These are phyloP conservation scores for Tricholoma flavovirens DNA, from an alignment of 768 basidiomycete genomes.

Conservation along the genomic window DNA sequence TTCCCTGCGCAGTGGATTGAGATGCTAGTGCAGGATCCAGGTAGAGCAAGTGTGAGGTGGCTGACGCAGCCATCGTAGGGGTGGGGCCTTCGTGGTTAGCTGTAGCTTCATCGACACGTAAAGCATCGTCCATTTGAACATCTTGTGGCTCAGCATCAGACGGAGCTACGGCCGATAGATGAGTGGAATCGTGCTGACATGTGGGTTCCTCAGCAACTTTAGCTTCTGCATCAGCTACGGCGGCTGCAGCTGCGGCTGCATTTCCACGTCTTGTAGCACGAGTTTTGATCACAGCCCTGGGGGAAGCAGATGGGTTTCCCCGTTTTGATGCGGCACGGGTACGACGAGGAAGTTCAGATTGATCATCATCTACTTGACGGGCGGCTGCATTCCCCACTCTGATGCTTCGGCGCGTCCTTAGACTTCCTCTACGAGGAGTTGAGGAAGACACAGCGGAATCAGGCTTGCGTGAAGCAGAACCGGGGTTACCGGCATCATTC, in stretches of 20 bases:
- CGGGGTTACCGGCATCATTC: not conserved
- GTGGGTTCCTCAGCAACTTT: not conserved
- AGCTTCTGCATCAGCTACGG: constrained; percentile 6
- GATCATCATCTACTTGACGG: constrained; percentile 3
- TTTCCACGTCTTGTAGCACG: constrained; percentile 9
- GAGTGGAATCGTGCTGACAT: not conserved
- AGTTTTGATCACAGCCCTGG: constrained; percentile 1
- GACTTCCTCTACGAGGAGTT: constrained; percentile 5
- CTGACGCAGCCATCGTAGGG: not conserved
- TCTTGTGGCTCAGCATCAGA: not conserved
- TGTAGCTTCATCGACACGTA: not conserved
- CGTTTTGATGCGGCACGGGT: constrained; percentile 13
- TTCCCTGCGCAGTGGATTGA: not conserved
- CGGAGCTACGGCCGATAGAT: not conserved
- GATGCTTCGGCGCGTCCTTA: constrained; percentile 11
- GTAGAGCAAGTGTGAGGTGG: not conserved
- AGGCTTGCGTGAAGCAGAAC: not conserved
- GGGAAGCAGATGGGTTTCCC: constrained; percentile 1
- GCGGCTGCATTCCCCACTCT: not conserved
- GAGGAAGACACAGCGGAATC: constrained; percentile 1
- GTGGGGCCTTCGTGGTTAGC: not conserved
- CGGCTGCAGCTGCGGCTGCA: constrained; percentile 6
- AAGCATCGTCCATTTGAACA: not conserved
- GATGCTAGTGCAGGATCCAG: not conserved
- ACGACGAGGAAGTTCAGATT: constrained; percentile 7